A percentile compares a stretch with the other conserved stretches of the same genome.
Conservation (phyloP, 75 land plant species). For the Sequoiadendron giganteum region DNA sequence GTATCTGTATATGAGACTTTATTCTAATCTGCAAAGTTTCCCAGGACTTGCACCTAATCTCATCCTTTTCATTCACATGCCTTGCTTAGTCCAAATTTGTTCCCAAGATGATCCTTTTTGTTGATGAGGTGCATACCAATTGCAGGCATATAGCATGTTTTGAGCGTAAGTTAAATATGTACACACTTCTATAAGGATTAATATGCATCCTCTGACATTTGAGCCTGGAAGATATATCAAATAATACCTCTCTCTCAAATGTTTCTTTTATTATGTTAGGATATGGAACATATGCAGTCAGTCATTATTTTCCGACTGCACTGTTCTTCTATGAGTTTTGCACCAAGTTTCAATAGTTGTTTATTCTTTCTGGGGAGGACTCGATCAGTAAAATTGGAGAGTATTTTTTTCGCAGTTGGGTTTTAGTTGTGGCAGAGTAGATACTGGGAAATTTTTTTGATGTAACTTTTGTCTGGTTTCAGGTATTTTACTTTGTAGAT, state of each 20-base stretch:
- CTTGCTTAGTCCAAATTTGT: not conserved
- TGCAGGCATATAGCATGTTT: not conserved
- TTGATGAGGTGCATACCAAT: not conserved
- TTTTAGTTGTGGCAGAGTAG: not conserved
- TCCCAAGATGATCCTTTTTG: not conserved
- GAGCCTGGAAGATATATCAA: not conserved
- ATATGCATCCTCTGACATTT: not conserved
- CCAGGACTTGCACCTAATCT: not conserved
- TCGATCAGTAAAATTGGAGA: not conserved
- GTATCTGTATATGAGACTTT: not conserved
- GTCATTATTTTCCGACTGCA: not conserved
- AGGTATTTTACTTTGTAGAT: constrained; percentile 94
- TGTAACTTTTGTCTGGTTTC: constrained; percentile 9
- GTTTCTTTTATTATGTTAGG: not conserved
- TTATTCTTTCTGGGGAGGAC: not conserved
- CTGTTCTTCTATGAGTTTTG: not conserved
- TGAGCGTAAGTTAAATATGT: not conserved
- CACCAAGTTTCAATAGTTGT: not conserved
- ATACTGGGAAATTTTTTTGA: not conserved
- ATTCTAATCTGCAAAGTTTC: not conserved
- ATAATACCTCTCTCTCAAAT: not conserved
- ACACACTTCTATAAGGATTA: not conserved
- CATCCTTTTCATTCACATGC: not conserved
- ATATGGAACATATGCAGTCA: not conserved
- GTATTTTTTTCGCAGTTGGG: not conserved